Evolutionary conservation across 768 basidiomycete genomes (phyloP), one percentile per base, ranked within the genome.

Genomic region (Leccinellum luteum): DNA sequence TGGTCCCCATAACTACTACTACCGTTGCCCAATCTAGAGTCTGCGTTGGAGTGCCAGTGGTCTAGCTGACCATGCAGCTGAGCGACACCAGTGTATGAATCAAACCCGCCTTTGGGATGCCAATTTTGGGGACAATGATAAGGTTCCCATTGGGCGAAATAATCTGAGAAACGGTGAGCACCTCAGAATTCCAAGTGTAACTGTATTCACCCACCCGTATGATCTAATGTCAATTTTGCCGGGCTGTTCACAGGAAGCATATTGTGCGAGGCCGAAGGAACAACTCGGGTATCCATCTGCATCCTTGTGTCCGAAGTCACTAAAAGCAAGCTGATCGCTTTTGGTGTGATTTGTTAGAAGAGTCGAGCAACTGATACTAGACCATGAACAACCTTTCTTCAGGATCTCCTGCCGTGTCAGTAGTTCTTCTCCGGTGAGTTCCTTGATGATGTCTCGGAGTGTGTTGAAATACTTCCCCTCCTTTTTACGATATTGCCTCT

Each of bases 401-500:
- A 70, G 32, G 32, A 60, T 57, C 9, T 70, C 70, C 1, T 66
- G 51, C 8, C 69, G 66, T 10, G 54, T 66, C 15, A 32, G 53
- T 2, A 28, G 59, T 25, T 62, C 66, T 10, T 61, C 51, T 17
- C 60, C 56, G 0, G 62, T 72, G 35, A 70, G 45, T 7, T 57
- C 28, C n/a, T 48, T 58, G 48, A 72, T 64, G 47, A 49, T 25
- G 1, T 38, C 48, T 12, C 59, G 57, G n/a, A 70, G 66, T 1
- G 23, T 25, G 2, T 17, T 51, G 21, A 70, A 60, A 41, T 38
- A 58, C 1, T 61, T 63, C 7, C 50, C 41, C 32, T 70, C 68
- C 47, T 58, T 70, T 34, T 61, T 52, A 27, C 69, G 68, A 41
- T 70, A 70, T 25, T 49, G 50, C 43, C 38, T 61, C 41, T 70